phyloP scores from a whole-genome alignment of 495 filamentous ascomycete species.

The Evernia prunastri region DNA sequence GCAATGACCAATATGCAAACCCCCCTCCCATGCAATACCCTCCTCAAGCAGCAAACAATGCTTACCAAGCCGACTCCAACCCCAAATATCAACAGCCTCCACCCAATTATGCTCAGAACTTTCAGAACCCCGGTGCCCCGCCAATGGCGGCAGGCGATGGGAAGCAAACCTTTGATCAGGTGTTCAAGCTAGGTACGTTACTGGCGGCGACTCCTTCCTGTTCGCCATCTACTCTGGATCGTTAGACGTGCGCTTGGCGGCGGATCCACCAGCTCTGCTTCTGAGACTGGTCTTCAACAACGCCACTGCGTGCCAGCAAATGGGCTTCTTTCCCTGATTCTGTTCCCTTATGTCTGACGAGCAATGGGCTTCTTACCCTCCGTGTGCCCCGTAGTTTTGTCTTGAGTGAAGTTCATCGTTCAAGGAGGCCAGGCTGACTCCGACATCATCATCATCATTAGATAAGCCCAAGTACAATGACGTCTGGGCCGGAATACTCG shows the following conservation, averaged over 20 bases:
- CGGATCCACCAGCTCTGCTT: neutral
- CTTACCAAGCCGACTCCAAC: slow-evolving; percentile 10
- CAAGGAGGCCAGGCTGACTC: neutral
- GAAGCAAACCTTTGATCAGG: slow-evolving; percentile 65
- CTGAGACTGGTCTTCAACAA: neutral
- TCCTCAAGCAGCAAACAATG: slow-evolving; percentile 20
- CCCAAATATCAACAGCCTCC: slow-evolving; percentile 22
- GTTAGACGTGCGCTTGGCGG: neutral
- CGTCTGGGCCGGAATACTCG: slow-evolving; percentile 75
- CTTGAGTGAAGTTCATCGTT: neutral
- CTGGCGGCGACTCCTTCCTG: neutral
- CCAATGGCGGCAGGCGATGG: slow-evolving; percentile 21
- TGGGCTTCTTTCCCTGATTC: neutral
- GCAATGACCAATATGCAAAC: slow-evolving; percentile 7
- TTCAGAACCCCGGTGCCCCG: slow-evolving; percentile 18
- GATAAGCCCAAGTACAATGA: slow-evolving; percentile 83
- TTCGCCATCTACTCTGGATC: neutral
- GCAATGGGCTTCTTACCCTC: neutral
- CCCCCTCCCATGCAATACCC: slow-evolving; percentile 23
- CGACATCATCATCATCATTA: neutral
- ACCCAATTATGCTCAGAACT: slow-evolving; percentile 27
- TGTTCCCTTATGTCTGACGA: neutral
- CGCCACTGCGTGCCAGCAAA: neutral
- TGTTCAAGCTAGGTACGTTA: slow-evolving; percentile 53
- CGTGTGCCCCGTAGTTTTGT: neutral